Evolutionary conservation across 805 yeast genomes (phyloP).

Genomic region (Candida dendrica): DNA sequence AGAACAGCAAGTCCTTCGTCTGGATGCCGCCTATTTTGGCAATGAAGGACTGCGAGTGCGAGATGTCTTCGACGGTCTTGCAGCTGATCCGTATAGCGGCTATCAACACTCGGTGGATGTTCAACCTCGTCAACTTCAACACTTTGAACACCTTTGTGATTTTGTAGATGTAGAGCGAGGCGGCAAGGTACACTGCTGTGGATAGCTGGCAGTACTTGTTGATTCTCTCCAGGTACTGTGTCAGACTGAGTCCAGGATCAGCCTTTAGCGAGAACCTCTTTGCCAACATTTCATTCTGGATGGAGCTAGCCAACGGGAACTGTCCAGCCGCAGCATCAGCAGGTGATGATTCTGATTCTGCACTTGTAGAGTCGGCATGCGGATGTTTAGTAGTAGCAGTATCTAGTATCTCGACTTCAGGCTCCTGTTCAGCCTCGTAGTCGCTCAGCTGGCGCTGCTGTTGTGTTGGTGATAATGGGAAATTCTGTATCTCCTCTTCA

Average conservation of each 20-base stretch:
- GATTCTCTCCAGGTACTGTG: slow-evolving; percentile 21
- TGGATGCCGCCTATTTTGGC: slow-evolving; percentile 41
- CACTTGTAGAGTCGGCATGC: not conserved
- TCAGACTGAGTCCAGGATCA: slow-evolving; percentile 17
- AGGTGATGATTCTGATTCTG: too few relatives aligned
- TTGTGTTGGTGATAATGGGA: not conserved
- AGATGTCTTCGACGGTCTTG: slow-evolving; percentile 39
- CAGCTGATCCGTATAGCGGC: slow-evolving; percentile 41
- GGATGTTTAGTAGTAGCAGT: not conserved
- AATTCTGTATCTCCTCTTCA: not conserved
- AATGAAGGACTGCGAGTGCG: slow-evolving; percentile 34
- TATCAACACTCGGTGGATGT: slow-evolving; percentile 36
- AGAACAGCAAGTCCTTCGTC: slow-evolving; percentile 33
- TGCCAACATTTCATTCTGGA: slow-evolving; percentile 14
- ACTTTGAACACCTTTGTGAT: slow-evolving; percentile 9
- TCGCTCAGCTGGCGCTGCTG: not conserved
- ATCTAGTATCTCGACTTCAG: not conserved
- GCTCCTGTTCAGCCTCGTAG: not conserved
- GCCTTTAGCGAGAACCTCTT: slow-evolving; percentile 16
- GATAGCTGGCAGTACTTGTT: slow-evolving; percentile 21
- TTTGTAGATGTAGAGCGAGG: slow-evolving; percentile 19
- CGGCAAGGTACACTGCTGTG: slow-evolving; percentile 21
- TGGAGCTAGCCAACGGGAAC: not conserved
- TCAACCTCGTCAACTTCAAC: slow-evolving; percentile 26
- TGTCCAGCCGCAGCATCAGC: too few relatives aligned